Evolutionary conservation across 768 basidiomycete genomes (phyloP).

Genomic region (Boletus vinaceobasis): DNA sequence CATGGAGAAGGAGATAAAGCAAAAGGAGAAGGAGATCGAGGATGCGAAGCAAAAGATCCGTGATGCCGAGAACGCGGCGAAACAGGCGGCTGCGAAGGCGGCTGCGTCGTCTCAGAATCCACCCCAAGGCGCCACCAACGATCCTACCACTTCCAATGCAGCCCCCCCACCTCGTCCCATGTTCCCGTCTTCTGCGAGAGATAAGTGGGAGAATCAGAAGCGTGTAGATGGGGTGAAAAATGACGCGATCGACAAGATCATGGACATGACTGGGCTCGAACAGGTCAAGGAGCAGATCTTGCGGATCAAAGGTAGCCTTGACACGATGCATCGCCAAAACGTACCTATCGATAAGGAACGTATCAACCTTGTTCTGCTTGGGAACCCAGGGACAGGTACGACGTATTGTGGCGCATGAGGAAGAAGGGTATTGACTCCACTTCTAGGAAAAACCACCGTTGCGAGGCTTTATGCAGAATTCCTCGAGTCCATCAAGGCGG

Average conservation of each 20-base stretch:
- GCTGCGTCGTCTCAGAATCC: not conserved
- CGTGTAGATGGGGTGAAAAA: slow-evolving; percentile 49
- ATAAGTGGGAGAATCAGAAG: slow-evolving; percentile 60
- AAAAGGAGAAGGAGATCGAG: slow-evolving; percentile 47
- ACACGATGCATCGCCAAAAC: slow-evolving; percentile 50
- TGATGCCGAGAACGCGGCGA: slow-evolving; percentile 11
- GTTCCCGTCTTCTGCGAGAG: slow-evolving; percentile 36
- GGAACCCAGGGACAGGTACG: slow-evolving; percentile 74
- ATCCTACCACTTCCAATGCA: slow-evolving; percentile 2
- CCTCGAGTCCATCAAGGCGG: slow-evolving; percentile 50
- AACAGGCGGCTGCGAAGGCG: slow-evolving; percentile 8
- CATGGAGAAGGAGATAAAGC: slow-evolving; percentile 37
- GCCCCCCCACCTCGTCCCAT: slow-evolving; percentile 6
- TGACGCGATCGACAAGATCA: slow-evolving; percentile 57
- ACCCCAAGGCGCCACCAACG: not conserved
- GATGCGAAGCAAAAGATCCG: slow-evolving; percentile 23
- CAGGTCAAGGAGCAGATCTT: slow-evolving; percentile 59
- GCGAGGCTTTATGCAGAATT: slow-evolving; percentile 65
- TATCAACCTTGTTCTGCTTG: slow-evolving; percentile 59
- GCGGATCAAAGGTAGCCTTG: slow-evolving; percentile 57
- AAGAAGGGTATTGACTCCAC: not conserved
- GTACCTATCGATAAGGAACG: slow-evolving; percentile 51
- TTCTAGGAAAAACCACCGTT: slow-evolving; percentile 64
- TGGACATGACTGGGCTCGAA: slow-evolving; percentile 70
- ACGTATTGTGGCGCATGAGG: not conserved